Base-by-base conservation (phyloP, 768 basidiomycete species). In the Pholiota molesta region DNA sequence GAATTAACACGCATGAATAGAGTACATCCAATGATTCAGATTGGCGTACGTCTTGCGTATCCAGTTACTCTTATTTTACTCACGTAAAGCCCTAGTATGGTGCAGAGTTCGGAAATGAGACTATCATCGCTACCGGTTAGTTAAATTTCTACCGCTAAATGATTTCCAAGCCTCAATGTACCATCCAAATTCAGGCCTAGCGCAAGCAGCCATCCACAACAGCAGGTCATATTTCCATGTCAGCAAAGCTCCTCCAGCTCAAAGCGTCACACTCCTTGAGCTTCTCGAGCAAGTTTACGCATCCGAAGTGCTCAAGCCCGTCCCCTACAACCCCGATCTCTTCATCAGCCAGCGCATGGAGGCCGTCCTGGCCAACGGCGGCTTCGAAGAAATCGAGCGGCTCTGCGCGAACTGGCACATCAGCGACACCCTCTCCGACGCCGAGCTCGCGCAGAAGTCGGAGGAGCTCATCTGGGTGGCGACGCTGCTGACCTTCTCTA, bases 11-110 rank as follows among this genome's bases (percentile, higher is more conserved):
- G 23, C 13, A 29, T 16, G 9, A 37, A 29, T 49, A 87, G 85
- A 4, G 60, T 82, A 13, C 86, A 88, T 71, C 83, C 85, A 0
- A 69, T 85, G 52, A 88, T 88, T 52, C 81, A 83, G 65, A 72
- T 79, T n/a, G 86, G 86, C 44, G 85, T 86, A 67, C 47, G 81
- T 78, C 8, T 58, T 37, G 23, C 23, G 14, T 11, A 52, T 9
- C 13, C 39, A 21, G 10, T 19, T 14, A 45, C 5, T 16, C 17
- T 17, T 14, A 26, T 16, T 19, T 53, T 40, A 2, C 19, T 28
- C 42, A 31, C 14, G 57, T 56, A 17, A 45, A 37, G 8, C 23
- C n/a, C 16, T 55, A 86, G 83, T 84, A 84, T 67, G 85, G 78
- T 6, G 70, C 77, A 28, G 85, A 87, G 63, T 87, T 86, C 59